A percentile compares a stretch with the other conserved stretches of the same genome.
Evolutionary conservation across 495 filamentous ascomycete genomes (phyloP).

Genomic region (Aspergillus bertholletiae): DNA sequence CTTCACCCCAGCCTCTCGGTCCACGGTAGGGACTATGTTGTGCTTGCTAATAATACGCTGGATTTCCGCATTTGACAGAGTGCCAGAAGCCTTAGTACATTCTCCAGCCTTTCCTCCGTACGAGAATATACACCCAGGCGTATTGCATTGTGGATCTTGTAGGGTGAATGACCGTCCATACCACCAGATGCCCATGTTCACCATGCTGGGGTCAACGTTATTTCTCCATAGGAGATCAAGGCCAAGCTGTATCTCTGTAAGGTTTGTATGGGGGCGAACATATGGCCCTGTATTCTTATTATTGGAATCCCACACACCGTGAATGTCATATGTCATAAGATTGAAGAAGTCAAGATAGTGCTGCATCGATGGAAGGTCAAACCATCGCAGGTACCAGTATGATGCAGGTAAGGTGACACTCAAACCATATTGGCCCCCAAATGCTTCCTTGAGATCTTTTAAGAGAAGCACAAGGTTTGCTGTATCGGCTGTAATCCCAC

Average conservation of each 20-base stretch:
- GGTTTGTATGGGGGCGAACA: conserved; percentile 47
- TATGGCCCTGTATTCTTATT: conserved; percentile 18
- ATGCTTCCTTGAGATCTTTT: not conserved
- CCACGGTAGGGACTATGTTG: not conserved
- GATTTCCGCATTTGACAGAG: not conserved
- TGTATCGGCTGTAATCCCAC: conserved; percentile 34
- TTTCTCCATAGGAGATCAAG: conserved; percentile 31
- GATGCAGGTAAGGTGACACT: conserved; percentile 35
- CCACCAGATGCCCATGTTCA: not conserved
- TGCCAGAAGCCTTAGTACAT: not conserved
- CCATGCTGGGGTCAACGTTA: not conserved
- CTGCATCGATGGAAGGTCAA: not conserved
- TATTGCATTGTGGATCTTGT: not conserved
- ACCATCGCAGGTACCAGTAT: conserved; percentile 43
- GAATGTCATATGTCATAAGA: conserved; percentile 50
- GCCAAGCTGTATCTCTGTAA: conserved; percentile 50
- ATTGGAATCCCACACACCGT: conserved; percentile 19
- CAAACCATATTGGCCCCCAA: conserved; percentile 20
- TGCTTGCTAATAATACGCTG: not conserved
- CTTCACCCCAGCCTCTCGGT: not conserved
- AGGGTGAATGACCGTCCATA: conserved; percentile 4
- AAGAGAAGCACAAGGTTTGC: conserved; percentile 29
- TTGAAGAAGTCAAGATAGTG: conserved; percentile 45
- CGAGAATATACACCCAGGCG: not conserved
- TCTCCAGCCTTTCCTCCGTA: not conserved